phyloP scores from a whole-genome alignment of 1,284 basidiomycete species.

The Fomes fomentarius region DNA sequence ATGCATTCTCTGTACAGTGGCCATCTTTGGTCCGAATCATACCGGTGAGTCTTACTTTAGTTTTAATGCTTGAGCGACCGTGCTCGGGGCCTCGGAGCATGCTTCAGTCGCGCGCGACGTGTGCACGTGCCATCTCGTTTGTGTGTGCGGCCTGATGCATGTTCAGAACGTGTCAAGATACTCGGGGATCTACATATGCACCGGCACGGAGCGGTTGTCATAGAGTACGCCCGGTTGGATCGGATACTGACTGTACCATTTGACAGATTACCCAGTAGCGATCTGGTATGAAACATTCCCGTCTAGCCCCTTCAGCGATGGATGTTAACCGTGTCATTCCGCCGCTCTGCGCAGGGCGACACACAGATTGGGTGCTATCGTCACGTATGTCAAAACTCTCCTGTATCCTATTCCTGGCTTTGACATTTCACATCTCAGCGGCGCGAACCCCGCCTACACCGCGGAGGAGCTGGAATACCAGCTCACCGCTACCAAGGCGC shows the following conservation, averaged over 20 bases:
- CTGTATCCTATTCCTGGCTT: background rate
- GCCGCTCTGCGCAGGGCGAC: conserved; percentile 47
- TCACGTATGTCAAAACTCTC: conserved; percentile 49
- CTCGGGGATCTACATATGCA: no score
- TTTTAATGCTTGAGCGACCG: background rate
- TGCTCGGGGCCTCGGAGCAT: background rate
- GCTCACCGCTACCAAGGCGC: conserved; percentile 54
- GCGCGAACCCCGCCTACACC: conserved; percentile 70
- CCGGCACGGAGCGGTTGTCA: no score
- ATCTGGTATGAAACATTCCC: conserved; percentile 47
- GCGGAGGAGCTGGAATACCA: conserved; percentile 65
- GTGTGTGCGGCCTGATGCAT: no score
- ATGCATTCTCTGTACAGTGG: conserved; percentile 25
- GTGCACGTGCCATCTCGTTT: no score
- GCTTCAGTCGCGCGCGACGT: no score
- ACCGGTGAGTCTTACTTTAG: conserved; percentile 24
- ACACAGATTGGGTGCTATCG: conserved; percentile 69
- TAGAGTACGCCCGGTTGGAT: background rate
- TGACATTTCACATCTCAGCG: conserved; percentile 26
- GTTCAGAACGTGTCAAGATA: no score
- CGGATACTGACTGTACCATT: background rate
- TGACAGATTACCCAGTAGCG: conserved; percentile 63
- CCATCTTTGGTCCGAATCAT: conserved; percentile 40
- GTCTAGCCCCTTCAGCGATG: conserved; percentile 33
- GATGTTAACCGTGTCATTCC: background rate